Conservation (phyloP, 345 rosid species). For the Stellera chamaejasme region DNA sequence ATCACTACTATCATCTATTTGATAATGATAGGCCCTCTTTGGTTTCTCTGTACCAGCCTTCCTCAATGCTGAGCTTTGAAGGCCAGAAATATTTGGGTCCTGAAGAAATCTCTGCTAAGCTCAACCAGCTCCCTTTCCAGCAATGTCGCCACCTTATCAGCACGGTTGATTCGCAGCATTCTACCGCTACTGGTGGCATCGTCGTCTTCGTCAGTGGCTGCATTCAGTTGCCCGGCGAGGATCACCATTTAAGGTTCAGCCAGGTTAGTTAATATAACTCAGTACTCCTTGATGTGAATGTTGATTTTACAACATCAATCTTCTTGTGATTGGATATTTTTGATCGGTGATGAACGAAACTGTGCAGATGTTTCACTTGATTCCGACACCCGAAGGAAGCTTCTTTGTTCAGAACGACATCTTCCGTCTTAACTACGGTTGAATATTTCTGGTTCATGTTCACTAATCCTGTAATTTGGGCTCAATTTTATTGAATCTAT, state of each 20-base stretch:
- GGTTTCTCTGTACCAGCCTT: slow-evolving; percentile 44
- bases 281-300: not conserved
- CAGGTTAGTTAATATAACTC: slow-evolving; percentile 39
- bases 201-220: slow-evolving; percentile 77
- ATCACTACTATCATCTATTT: slow-evolving; percentile 67
- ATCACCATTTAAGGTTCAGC: slow-evolving; percentile 59
- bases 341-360: not conserved
- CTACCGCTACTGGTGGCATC: slow-evolving; percentile 49
- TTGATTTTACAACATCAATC: not conserved
- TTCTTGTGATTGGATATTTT: not conserved
- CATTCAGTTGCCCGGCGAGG: slow-evolving; percentile 61
- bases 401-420: slow-evolving; percentile 80
- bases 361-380: slow-evolving; percentile 71
- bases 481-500: not conserved
- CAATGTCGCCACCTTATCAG: slow-evolving; percentile 54
- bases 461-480: not conserved
- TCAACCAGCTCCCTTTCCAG: slow-evolving; percentile 60
- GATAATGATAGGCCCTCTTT: slow-evolving; percentile 51
- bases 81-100: slow-evolving; percentile 55
- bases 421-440: slow-evolving; percentile 74
- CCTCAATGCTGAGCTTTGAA: slow-evolving; percentile 77
- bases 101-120: slow-evolving; percentile 49
- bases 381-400: slow-evolving; percentile 43
- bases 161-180: slow-evolving; percentile 71
- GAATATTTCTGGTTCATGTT: slow-evolving; percentile 6